phyloP scores from a whole-genome alignment of 306 rosid genomes.

The Elaeagnus macrophylla region DNA sequence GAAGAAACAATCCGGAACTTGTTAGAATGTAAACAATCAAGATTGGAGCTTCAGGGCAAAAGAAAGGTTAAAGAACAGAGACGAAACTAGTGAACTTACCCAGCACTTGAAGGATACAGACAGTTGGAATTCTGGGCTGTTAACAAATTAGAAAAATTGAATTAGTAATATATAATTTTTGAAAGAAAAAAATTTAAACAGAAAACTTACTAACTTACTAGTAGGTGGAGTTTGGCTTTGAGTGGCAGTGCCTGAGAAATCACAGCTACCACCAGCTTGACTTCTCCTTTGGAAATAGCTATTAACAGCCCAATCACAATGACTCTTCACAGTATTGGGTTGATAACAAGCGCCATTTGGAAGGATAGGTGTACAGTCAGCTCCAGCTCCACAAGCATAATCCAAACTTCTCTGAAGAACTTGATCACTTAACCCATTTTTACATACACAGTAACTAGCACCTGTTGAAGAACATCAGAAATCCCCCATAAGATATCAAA shows the following conservation, averaged over 20 bases:
- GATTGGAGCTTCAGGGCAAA: not conserved
- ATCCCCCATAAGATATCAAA: not conserved
- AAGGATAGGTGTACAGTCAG: slow-evolving; percentile 57
- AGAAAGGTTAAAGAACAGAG: not conserved
- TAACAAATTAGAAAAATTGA: slow-evolving; percentile 18
- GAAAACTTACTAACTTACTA: slow-evolving; percentile 34
- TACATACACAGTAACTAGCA: slow-evolving; percentile 72
- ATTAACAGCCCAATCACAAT: slow-evolving; percentile 79
- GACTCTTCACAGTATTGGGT: slow-evolving; percentile 82
- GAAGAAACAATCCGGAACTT: too few species aligned
- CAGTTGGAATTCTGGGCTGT: slow-evolving; percentile 58
- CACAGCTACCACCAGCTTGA: slow-evolving; percentile 57
- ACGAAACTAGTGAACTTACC: slow-evolving; percentile 27
- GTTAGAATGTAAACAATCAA: too few species aligned
- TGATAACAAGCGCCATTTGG: slow-evolving; percentile 68
- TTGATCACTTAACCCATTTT: slow-evolving; percentile 57
- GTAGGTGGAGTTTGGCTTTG: slow-evolving; percentile 42
- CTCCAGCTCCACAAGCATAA: slow-evolving; percentile 98
- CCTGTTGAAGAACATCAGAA: slow-evolving; percentile 24
- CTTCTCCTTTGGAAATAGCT: slow-evolving; percentile 83
- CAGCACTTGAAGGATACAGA: slow-evolving; percentile 60
- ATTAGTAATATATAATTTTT: too few species aligned
- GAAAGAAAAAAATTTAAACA: slow-evolving; percentile 5
- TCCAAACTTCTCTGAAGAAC: slow-evolving; percentile 63
- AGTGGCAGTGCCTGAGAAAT: slow-evolving; percentile 59